Evolutionary conservation across 352 stramenopile species (phyloP), one percentile per base, ranked within the genome.

Genomic region (Globisporangium radiosum): DNA sequence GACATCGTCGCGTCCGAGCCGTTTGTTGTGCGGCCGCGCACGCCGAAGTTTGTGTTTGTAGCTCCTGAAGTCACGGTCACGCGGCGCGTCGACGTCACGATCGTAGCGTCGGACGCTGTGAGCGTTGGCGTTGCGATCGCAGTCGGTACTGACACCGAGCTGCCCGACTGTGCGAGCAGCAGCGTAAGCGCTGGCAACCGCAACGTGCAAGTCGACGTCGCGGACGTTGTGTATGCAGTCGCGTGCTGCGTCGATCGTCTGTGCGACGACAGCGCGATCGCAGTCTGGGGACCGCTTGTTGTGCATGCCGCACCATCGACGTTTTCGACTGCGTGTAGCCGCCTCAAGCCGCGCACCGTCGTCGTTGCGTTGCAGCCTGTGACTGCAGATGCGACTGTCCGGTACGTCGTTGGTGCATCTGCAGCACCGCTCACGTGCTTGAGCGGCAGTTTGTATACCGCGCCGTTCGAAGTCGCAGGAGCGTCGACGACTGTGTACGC

Each of bases 1-100:
- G 57, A 66, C 0, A 11, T 85, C 4, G 57, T 70, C 0, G 45
- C 60, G 19, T 83, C 71, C 0, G 37, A 51, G 0, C 10, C 52
- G 9, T 59, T 79, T 4, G 39, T 57, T 1, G 76, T 88, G 3
- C 70, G 69, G 5, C 75, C 78, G 7, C 71, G 75, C 14, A 19
- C 13, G 0, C 78, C 75, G 1, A 72, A 62, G 5, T 85, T 88
- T 50, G 52, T 39, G 13, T 78, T 69, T 43, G 45, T 48, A 0
- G 54, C 62, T 15, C 70, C 68, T 19, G 43, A 61, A 5, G 85
- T 75, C 3, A 86, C 78, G 0, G 69, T 76, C 45, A 73, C 72
- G 0, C 74, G 78, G n/a, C 49, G 59, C 19, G 75, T 83, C n/a
- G 47, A 75, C n/a, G 63, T 88, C 13, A 77, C 60, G 3, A 76